Percentiles rank a stretch among this genome's conserved stretches.
Evolutionary conservation across 202 grass and related monocot species (phyloP).

Genomic region (Digitaria exilis): DNA sequence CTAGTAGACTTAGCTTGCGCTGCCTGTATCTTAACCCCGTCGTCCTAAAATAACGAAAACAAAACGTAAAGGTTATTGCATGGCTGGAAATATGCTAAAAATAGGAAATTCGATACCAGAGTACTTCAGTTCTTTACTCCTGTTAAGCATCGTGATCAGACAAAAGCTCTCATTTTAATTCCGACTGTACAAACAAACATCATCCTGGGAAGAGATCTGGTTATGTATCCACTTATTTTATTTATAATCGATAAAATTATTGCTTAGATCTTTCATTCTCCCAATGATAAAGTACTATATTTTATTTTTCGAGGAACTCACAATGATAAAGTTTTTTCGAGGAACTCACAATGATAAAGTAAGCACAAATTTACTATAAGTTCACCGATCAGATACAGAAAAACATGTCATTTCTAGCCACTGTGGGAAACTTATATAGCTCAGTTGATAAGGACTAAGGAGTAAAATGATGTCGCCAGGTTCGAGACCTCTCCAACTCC

Average conservation of each 20-base stretch:
- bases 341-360: neutral
- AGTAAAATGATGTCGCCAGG: neutral
- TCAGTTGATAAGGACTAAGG: neutral
- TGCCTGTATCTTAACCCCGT: neutral
- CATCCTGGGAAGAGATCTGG: neutral
- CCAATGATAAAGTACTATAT: neutral
- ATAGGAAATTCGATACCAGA: neutral
- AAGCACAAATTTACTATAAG: neutral
- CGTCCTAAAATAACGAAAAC: slow-evolving; percentile 34
- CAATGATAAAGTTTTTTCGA: neutral
- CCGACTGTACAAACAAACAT: neutral
- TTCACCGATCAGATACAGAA: neutral
- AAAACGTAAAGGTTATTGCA: neutral
- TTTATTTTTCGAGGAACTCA: neutral
- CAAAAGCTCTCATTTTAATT: neutral
- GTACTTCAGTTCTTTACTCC: neutral
- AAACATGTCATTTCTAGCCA: neutral
- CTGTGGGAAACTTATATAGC: neutral
- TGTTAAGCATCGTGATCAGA: neutral
- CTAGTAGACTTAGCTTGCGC: neutral
- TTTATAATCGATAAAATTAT: neutral
- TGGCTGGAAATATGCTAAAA: neutral
- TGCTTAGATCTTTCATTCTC: neutral
- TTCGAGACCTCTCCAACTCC: neutral
- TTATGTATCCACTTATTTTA: slow-evolving; percentile 16